These are phyloP conservation scores for Digitaria exilis DNA, from an alignment of 202 grass and related monocot species.

Conservation along the genomic window DNA sequence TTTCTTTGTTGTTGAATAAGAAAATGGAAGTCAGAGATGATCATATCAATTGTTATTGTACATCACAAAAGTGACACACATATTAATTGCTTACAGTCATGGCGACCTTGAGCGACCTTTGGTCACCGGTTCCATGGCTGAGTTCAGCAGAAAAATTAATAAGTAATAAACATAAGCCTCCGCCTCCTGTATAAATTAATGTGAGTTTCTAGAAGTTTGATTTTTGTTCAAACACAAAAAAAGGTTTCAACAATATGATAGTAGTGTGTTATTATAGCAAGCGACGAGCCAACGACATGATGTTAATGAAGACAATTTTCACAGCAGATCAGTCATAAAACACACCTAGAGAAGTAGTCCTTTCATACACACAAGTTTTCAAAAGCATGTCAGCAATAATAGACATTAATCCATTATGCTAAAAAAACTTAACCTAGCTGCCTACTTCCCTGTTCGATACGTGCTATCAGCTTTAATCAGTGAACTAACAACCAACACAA, in stretches of 20 bases:
- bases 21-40: not conserved
- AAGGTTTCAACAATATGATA: not conserved
- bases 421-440: not conserved
- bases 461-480: not conserved
- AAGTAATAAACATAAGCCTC: not conserved
- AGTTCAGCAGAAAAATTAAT: not conserved
- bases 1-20: not conserved
- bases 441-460: not conserved
- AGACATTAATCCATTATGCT: not conserved
- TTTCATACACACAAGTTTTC: not conserved
- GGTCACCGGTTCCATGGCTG: not conserved
- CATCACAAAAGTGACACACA: no score
- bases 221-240: not conserved
- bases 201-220: conserved; percentile 1
- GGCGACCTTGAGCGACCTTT: not conserved
- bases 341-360: not conserved
- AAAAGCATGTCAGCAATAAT: not conserved
- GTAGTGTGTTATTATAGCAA: not conserved
- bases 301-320: not conserved
- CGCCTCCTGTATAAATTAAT: not conserved
- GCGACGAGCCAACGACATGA: not conserved
- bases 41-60: not conserved
- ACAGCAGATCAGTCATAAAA: not conserved
- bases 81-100: not conserved
- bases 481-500: not conserved